Conservation (phyloP, 2,329 filamentous ascomycete species). For the Dactylellina drechsleri region DNA sequence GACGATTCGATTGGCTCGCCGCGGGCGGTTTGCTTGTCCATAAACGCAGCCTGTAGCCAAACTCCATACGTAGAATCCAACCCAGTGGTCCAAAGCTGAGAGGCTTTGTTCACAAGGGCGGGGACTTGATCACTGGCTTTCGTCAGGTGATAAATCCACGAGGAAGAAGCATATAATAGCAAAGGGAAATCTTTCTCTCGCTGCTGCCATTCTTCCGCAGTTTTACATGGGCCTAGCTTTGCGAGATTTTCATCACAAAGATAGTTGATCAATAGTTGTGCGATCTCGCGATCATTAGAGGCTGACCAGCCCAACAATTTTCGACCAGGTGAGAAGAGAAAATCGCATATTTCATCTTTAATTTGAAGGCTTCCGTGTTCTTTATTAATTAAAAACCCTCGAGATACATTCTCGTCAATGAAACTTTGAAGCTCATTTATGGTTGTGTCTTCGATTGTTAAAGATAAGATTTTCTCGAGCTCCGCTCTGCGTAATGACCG, state of each 20-base stretch:
- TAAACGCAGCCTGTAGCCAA: slow-evolving; percentile 24
- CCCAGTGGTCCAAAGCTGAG: slow-evolving; percentile 37
- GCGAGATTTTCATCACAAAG: slow-evolving; percentile 9
- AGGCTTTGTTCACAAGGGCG: background rate
- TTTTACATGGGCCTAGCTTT: slow-evolving; percentile 13
- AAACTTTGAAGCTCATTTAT: no score
- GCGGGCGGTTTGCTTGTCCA: background rate
- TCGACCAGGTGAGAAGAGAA: no score
- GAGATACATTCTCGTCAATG: no score
- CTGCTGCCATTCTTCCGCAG: slow-evolving; percentile 2
- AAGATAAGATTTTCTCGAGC: no score
- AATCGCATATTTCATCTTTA: no score
- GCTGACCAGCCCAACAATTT: background rate
- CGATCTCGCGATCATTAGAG: background rate
- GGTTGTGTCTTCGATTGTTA: no score
- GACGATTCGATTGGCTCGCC: no score
- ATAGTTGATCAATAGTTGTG: slow-evolving; percentile 23
- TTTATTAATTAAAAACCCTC: no score
- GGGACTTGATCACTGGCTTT: background rate
- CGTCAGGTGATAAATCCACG: slow-evolving; percentile 22
- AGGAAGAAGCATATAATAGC: slow-evolving; percentile 24
- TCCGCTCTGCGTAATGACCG: no score
- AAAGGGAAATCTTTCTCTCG: slow-evolving; percentile 19
- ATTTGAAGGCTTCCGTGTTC: no score
- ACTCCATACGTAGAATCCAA: slow-evolving; percentile 24